Evolutionary conservation across 768 basidiomycete genomes (phyloP), one percentile per base, ranked within the genome.

Genomic region (Suillus brevipes): DNA sequence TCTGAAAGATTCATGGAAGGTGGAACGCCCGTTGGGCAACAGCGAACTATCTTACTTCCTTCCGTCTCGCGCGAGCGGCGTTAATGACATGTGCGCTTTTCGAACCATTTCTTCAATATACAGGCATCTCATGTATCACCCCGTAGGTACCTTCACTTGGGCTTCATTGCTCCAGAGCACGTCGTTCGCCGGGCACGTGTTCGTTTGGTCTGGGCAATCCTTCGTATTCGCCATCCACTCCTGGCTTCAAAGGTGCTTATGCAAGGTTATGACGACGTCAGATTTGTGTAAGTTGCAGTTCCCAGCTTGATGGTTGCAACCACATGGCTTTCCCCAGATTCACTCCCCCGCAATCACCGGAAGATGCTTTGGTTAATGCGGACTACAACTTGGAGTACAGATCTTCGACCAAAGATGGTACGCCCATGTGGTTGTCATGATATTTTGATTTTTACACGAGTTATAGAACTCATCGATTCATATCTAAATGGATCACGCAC

Each of bases 401-500:
- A 37, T 70, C 74, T 9, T 81, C 84, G 69, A 74, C 75, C 13
- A 87, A 87, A 71, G 84, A 89, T 66, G 86, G 89, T 86, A 67
- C 45, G 80, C 66, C 16, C 42, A 5, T 47, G 40, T 60, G 40
- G 38, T 68, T 50, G 20, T 47, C 34, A 12, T 3, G 36, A 63
- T 8, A 8, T 66, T 52, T 10, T 53, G 50, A 9, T 52, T 5
- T 60, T 59, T 37, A 31, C 58, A 13, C 20, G 3, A 16, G 31
- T 40, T 36, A 6, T 66, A 88, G 87, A 84, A 62, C 78, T 92
- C 12, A 84, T 94, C 65, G 83, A 90, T 64, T 70, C 77, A 0
- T 94, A 92, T 72, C 78, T 94, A 57, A 95, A 94, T 71, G 93
- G 91, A 1, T 82, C 89, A 0, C 85, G 92, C 25, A 90, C 87